phyloP scores from a whole-genome alignment of 805 yeast genomes.

The Candida schatavii region DNA sequence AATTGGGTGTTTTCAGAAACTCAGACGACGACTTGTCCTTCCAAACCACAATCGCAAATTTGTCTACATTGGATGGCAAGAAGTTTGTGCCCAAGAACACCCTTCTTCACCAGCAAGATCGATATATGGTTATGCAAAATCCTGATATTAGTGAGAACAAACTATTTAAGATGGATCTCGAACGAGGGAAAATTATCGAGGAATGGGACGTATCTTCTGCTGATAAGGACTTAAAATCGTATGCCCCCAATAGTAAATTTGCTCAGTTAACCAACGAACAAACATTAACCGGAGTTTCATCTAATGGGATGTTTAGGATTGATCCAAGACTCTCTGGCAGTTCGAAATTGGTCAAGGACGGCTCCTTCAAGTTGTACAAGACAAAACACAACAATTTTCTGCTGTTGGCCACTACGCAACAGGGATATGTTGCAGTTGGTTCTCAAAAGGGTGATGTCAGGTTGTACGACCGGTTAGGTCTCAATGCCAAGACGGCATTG shows the following conservation, averaged over 20 bases:
- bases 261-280: slow-evolving; percentile 72
- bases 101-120: slow-evolving; percentile 77
- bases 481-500: slow-evolving; percentile 70
- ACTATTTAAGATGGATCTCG: slow-evolving; percentile 74
- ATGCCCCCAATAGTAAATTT: slow-evolving; percentile 71
- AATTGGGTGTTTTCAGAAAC: slow-evolving; percentile 75
- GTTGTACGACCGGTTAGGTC: slow-evolving; percentile 69
- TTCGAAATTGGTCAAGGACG: slow-evolving; percentile 57
- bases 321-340: slow-evolving; percentile 70
- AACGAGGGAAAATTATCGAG: slow-evolving; percentile 78
- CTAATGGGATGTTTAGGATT: slow-evolving; percentile 63
- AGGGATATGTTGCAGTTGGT: slow-evolving; percentile 75
- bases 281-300: slow-evolving; percentile 68
- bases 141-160: slow-evolving; percentile 36
- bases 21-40: slow-evolving; percentile 54
- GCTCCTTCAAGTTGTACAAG: slow-evolving; percentile 38
- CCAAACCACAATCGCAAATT: slow-evolving; percentile 62
- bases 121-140: slow-evolving; percentile 63
- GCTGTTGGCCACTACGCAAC: slow-evolving; percentile 65
- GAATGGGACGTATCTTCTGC: slow-evolving; percentile 61
- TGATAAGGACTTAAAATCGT: slow-evolving; percentile 49
- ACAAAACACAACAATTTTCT: slow-evolving; percentile 52
- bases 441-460: slow-evolving; percentile 73
- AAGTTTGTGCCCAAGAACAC: slow-evolving; percentile 54
- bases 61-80: slow-evolving; percentile 51